Evolutionary conservation across 148 eudicot genomes (phyloP).

Genomic region (Amaranthus palmeri): DNA sequence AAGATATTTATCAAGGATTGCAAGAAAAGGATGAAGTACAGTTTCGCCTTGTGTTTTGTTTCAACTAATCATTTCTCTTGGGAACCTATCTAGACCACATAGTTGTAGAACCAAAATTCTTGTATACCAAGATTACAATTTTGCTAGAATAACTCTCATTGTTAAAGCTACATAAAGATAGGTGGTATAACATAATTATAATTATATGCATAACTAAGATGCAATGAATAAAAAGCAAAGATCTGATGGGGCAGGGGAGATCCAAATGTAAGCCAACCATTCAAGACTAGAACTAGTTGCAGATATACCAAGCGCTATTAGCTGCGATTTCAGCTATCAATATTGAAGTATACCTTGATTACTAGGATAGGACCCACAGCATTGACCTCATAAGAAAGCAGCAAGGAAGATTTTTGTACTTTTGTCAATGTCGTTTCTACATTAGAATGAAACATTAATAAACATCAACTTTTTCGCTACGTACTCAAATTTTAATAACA

Average conservation of each 20-base stretch:
- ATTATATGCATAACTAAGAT: neutral
- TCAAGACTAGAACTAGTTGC: neutral
- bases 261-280: neutral
- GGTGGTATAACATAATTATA: too few species aligned
- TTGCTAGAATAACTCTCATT: too few species aligned
- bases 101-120: neutral
- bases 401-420: constrained; percentile 62
- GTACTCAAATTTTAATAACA: neutral
- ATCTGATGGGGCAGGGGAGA: neutral
- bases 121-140: neutral
- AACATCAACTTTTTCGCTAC: neutral
- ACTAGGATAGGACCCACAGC: constrained; percentile 88
- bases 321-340: neutral
- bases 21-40: neutral
- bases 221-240: neutral
- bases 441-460: constrained; percentile 19
- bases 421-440: constrained; percentile 85
- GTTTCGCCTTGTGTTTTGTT: too few species aligned
- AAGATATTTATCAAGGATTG: neutral
- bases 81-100: neutral
- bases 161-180: too few species aligned
- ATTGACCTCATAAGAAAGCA: constrained; percentile 84
- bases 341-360: constrained; percentile 50
- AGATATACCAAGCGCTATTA: neutral
- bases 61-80: neutral